A percentile compares a stretch with the other conserved stretches of the same genome.
phyloP scores from a whole-genome alignment of 1,284 basidiomycete genomes.

The Tilletia caries region DNA sequence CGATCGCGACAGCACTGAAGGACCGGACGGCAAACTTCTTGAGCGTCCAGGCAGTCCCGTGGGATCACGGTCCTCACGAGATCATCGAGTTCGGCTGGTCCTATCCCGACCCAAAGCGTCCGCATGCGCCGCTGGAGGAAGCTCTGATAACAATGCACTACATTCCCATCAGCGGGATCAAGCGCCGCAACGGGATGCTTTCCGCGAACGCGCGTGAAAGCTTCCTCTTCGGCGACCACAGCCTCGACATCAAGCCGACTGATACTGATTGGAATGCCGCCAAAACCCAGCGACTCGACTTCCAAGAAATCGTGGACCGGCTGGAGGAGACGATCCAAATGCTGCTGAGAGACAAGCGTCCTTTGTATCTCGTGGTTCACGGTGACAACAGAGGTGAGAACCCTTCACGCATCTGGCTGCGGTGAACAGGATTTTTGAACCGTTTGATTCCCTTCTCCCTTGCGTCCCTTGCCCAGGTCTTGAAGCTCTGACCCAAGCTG shows the following conservation, averaged over 20 bases:
- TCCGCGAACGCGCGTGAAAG: neutral
- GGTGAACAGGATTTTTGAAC: neutral
- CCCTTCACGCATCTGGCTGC: no score
- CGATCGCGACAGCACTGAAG: neutral
- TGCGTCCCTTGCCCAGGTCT: neutral
- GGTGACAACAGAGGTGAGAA: slow-evolving; percentile 5
- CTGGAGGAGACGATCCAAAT: neutral
- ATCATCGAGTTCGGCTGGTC: slow-evolving; percentile 12
- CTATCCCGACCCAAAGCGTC: neutral
- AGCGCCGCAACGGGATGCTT: slow-evolving; percentile 1
- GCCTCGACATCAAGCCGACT: neutral
- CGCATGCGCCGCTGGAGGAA: neutral
- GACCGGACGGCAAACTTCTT: slow-evolving; percentile 2
- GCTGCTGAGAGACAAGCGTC: neutral
- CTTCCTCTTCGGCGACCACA: neutral
- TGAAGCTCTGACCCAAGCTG: neutral
- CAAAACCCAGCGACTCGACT: neutral
- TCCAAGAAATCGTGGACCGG: neutral
- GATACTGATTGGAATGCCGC: neutral
- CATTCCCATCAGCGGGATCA: neutral
- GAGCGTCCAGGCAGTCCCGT: neutral
- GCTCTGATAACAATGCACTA: neutral
- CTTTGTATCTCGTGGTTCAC: neutral
- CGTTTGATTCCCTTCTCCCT: no score
- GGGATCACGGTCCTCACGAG: neutral